Evolutionary conservation across 257 asterid species (phyloP).

Genomic region (Scutellaria baicalensis): DNA sequence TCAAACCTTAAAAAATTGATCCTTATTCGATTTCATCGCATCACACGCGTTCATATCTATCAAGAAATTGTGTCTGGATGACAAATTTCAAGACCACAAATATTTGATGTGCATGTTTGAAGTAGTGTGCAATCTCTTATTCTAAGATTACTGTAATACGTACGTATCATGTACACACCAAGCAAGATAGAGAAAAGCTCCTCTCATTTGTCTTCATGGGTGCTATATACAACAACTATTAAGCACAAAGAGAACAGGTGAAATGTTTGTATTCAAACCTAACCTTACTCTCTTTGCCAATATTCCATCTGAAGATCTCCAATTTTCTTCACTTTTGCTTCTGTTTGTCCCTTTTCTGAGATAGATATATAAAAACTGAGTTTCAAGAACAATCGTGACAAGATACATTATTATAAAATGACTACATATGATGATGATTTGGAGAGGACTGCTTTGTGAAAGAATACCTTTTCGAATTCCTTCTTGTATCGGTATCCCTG

Average conservation of each 20-base stretch:
- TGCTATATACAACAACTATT: not conserved
- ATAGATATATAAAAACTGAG: not conserved
- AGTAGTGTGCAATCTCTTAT: no score
- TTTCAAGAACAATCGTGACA: not conserved
- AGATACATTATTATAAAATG: no score
- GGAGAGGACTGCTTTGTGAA: not conserved
- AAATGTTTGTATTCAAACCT: not conserved
- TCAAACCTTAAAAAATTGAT: no score
- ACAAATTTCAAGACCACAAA: no score
- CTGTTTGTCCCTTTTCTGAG: slow-evolving; percentile 22
- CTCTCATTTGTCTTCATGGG: not conserved
- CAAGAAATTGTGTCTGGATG: no score
- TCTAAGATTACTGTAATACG: no score
- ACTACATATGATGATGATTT: not conserved
- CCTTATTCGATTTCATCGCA: no score
- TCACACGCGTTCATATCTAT: no score
- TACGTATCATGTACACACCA: no score
- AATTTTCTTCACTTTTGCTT: slow-evolving; percentile 17
- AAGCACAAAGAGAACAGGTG: not conserved
- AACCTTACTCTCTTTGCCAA: not conserved
- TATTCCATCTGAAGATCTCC: not conserved
- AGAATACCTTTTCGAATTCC: slow-evolving; percentile 52
- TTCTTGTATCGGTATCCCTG: slow-evolving; percentile 60
- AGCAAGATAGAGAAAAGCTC: not conserved
- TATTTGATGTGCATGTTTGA: no score